These are phyloP conservation scores for Sherardia arvensis DNA, from an alignment of 257 asterid species.

Conservation along the genomic window DNA sequence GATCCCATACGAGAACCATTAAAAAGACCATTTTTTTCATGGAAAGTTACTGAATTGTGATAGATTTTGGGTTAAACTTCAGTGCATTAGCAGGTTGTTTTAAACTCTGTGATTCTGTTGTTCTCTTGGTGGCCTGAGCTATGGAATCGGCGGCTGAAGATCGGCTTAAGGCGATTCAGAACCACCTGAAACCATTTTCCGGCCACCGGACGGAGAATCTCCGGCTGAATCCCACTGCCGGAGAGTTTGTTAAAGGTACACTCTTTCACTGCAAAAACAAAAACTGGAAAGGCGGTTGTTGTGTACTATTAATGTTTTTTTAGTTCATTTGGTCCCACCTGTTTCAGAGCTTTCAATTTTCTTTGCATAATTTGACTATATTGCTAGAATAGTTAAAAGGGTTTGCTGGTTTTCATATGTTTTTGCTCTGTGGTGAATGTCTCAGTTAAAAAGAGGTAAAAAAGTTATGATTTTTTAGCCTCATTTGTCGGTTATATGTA, in stretches of 20 bases:
- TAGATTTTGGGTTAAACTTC: no score
- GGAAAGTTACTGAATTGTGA: not conserved
- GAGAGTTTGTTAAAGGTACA: conserved; percentile 30
- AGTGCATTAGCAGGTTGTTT: not conserved
- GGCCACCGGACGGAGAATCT: conserved; percentile 22
- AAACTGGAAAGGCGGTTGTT: not conserved
- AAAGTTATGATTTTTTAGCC: not conserved
- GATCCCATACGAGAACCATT: not conserved
- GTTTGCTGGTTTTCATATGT: not conserved
- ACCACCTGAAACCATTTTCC: conserved; percentile 30
- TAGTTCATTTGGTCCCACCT: not conserved
- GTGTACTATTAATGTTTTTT: not conserved
- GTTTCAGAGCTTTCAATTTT: not conserved
- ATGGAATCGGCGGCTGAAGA: conserved; percentile 32
- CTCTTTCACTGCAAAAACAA: not conserved
- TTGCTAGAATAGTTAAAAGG: not conserved
- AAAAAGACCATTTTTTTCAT: no score
- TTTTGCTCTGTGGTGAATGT: not conserved
- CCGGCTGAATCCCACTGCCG: conserved; percentile 23
- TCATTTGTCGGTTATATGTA: not conserved
- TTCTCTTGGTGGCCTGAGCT: not conserved
- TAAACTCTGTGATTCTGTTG: not conserved
- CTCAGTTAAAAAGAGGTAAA: not conserved
- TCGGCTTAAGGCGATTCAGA: conserved; percentile 28
- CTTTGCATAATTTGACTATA: not conserved